These are phyloP conservation scores for Xylaria arbuscula DNA, from an alignment of 2,329 filamentous ascomycete species.

Conservation along the genomic window DNA sequence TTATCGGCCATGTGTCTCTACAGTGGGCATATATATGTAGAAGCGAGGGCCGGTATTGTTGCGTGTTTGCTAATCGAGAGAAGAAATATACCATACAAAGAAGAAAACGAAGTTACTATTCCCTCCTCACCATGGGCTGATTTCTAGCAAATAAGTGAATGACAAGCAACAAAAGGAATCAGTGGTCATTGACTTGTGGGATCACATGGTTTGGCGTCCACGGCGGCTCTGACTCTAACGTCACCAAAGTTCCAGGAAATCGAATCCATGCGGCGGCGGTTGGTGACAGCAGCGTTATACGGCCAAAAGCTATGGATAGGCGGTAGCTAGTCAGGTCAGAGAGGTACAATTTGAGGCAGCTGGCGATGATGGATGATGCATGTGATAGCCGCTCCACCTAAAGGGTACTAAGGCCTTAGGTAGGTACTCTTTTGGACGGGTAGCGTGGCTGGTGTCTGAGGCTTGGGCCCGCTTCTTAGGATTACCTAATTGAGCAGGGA, in stretches of 20 bases:
- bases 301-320: too few relatives aligned
- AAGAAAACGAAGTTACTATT: neutral
- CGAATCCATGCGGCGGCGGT: neutral
- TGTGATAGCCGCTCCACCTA: conserved; percentile 35
- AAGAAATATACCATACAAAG: conserved; percentile 22
- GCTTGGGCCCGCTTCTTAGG: neutral
- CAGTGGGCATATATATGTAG: neutral
- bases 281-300: neutral
- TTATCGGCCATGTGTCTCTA: conserved; percentile 29
- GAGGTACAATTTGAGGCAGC: conserved; percentile 1
- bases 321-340: too few relatives aligned
- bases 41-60: neutral
- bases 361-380: conserved; percentile 21
- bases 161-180: conserved; percentile 24
- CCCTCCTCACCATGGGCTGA: too few relatives aligned
- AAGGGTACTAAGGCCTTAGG: too few relatives aligned
- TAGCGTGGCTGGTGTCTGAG: neutral
- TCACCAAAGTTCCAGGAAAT: neutral
- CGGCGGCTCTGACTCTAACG: conserved; percentile 6
- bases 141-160: too few relatives aligned
- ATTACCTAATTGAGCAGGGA: neutral
- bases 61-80: neutral
- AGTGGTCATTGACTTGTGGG: conserved; percentile 7
- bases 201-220: conserved; percentile 28
- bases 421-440: too few relatives aligned